Evolutionary conservation across 306 rosid genomes (phyloP), one percentile per base, ranked within the genome.

Genomic region (Trichosanthes truncata): DNA sequence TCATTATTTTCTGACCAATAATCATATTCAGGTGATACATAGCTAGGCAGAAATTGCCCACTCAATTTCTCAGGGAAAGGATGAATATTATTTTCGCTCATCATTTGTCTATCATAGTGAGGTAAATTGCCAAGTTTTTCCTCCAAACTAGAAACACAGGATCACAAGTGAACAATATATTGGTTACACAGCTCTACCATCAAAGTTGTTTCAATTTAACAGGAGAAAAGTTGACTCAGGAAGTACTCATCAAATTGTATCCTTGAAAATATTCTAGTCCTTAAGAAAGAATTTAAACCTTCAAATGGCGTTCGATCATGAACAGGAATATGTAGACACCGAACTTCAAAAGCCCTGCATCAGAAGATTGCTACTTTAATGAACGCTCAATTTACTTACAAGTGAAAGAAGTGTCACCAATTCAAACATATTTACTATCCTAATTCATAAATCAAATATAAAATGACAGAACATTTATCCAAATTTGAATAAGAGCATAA

Each of bases 311-410:
- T 95, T 82, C 91, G 91, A 81, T 95, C 99, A 3, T 80, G 83
- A 77, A 83, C 89, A 55, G 99, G 99, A 80, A 95, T 87, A 79
- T 95, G 96, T 87, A 95, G 85, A 87, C 99, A 95, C 65, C 89
- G 88, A 85, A 95, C 98, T 88, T 93, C 97, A 17, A 95, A 95
- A 78, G 84, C 91, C 92, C 99, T 95, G 91, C 74, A 81, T 29
- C 56, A 84, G 20, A 33, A 74, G 52, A 63, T 82, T 79, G 79
- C 12, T 61, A 33, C 56, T 18, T 38, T 71, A 23, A 5, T 40
- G 33, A 12, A 76, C 5, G 20, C 18, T 51, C 18, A 3, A 13
- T 55, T 40, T 14, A 40, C 80, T 13, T 36, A 38, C 23, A 41
- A 57, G 36, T 14, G 25, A 77, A 60, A 55, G 17, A 77, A 13